Conservation (phyloP, 2,329 filamentous ascomycete species). For the Lecanicillium sp. region DNA sequence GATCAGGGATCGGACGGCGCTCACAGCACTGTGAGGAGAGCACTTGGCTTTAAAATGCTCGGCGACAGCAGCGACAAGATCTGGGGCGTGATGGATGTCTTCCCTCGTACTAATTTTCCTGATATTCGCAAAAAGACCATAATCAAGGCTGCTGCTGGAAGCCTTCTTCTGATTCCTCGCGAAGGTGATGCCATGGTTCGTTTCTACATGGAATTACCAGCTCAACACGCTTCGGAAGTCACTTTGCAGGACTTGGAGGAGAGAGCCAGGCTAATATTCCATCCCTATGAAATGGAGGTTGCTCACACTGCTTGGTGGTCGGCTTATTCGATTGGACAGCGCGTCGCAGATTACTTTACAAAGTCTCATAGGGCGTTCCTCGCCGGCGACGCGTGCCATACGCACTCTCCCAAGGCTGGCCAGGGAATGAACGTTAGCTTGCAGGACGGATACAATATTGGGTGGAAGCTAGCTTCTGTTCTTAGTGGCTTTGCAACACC, state of each 20-base stretch:
- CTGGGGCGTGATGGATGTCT: constrained; percentile 50
- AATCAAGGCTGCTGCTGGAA: constrained; percentile 46
- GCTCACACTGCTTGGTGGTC: constrained; percentile 54
- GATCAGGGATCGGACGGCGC: constrained; percentile 34
- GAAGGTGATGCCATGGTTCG: constrained; percentile 49
- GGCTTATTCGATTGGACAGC: constrained; percentile 54
- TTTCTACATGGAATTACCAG: constrained; percentile 50
- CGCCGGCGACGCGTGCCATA: constrained; percentile 55
- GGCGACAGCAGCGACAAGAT: constrained; percentile 49
- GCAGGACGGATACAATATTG: constrained; percentile 52
- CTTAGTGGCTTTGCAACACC: constrained; percentile 28
- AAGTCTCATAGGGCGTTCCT: constrained; percentile 51
- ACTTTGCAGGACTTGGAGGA: constrained; percentile 43
- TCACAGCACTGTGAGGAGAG: constrained; percentile 41
- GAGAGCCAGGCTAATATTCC: constrained; percentile 42
- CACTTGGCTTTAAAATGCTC: constrained; percentile 47
- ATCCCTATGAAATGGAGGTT: constrained; percentile 45
- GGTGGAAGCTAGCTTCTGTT: constrained; percentile 42
- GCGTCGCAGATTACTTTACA: constrained; percentile 49
- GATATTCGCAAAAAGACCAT: constrained; percentile 51
- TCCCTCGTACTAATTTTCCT: constrained; percentile 48
- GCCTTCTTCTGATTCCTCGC: constrained; percentile 52
- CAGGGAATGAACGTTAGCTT: constrained; percentile 65
- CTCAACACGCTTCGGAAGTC: constrained; percentile 35
- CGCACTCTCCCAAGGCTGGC: constrained; percentile 50